Evolutionary conservation across 495 filamentous ascomycete genomes (phyloP).

Genomic region (Penicillium arizonense): DNA sequence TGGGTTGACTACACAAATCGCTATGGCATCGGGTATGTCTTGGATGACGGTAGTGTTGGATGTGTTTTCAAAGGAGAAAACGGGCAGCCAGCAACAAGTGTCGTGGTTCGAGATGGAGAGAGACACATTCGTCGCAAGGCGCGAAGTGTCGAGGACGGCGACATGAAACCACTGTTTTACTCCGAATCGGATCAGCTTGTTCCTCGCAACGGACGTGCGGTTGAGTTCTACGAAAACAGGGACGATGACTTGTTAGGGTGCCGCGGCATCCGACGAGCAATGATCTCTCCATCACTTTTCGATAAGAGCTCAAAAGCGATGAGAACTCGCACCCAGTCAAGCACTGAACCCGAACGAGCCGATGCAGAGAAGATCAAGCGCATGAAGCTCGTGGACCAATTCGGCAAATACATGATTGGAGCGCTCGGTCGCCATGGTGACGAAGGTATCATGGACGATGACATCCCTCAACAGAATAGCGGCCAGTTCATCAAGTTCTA

Average conservation of each 20-base stretch:
- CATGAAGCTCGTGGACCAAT: constrained; percentile 83
- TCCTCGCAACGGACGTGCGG: constrained; percentile 57
- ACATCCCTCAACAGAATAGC: constrained; percentile 28
- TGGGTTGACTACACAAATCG: constrained; percentile 97
- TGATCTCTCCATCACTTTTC: constrained; percentile 61
- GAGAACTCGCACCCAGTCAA: constrained; percentile 48
- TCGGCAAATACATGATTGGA: constrained; percentile 90
- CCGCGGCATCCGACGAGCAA: constrained; percentile 60
- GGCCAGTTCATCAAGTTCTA: constrained; percentile 81
- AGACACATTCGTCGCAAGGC: constrained; percentile 48
- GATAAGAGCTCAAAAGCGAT: constrained; percentile 40
- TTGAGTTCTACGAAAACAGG: constrained; percentile 80
- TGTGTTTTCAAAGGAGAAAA: constrained; percentile 72
- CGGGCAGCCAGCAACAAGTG: constrained; percentile 58
- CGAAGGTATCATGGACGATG: constrained; percentile 31
- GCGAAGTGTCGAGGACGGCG: constrained; percentile 54
- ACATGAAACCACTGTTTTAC: constrained; percentile 52
- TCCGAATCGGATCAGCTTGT: constrained; percentile 63
- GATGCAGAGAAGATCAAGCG: constrained; percentile 71
- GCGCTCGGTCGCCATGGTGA: constrained; percentile 51
- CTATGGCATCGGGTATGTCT: constrained; percentile 81
- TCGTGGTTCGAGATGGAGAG: constrained; percentile 65
- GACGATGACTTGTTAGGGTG: constrained; percentile 43
- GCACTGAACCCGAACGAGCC: constrained; percentile 49
- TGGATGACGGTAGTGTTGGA: constrained; percentile 81